Evolutionary conservation across 2,329 filamentous ascomycete species (phyloP).

Genomic region (Botrytis aclada): DNA sequence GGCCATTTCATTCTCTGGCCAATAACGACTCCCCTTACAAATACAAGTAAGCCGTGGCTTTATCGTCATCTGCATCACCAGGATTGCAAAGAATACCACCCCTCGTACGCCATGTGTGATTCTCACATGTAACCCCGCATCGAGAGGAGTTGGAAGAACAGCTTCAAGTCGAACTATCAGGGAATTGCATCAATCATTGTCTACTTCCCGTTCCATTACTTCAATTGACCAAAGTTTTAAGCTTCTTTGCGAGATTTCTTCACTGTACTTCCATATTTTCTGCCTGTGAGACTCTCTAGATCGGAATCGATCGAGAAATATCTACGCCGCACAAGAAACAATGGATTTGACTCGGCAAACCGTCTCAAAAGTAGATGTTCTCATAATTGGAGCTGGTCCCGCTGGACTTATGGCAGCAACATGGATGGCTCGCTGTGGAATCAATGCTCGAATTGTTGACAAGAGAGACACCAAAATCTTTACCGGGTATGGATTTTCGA

Average conservation of each 20-base stretch:
- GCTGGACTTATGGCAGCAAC: slow-evolving; percentile 48
- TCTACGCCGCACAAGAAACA: neutral
- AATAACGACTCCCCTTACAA: neutral
- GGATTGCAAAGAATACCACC: neutral
- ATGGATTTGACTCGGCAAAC: neutral
- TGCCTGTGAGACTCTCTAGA: neutral
- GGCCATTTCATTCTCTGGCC: neutral
- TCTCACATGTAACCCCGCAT: neutral
- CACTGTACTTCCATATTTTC: neutral
- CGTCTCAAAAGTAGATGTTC: slow-evolving; percentile 41
- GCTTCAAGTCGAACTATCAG: neutral
- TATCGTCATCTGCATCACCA: neutral
- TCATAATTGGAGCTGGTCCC: slow-evolving; percentile 51
- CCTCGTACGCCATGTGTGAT: neutral
- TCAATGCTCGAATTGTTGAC: slow-evolving; percentile 49
- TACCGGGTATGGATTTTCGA: slow-evolving; percentile 22
- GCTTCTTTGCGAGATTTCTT: neutral
- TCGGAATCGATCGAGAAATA: neutral
- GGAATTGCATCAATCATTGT: neutral
- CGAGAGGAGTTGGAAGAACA: neutral
- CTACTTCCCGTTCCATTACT: neutral
- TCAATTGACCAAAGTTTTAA: neutral
- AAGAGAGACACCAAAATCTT: slow-evolving; percentile 40
- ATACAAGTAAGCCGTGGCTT: neutral
- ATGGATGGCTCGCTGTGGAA: slow-evolving; percentile 48